These are phyloP conservation scores for Nadsonia fulvescens DNA, from an alignment of 805 yeast genomes.

Conservation along the genomic window DNA sequence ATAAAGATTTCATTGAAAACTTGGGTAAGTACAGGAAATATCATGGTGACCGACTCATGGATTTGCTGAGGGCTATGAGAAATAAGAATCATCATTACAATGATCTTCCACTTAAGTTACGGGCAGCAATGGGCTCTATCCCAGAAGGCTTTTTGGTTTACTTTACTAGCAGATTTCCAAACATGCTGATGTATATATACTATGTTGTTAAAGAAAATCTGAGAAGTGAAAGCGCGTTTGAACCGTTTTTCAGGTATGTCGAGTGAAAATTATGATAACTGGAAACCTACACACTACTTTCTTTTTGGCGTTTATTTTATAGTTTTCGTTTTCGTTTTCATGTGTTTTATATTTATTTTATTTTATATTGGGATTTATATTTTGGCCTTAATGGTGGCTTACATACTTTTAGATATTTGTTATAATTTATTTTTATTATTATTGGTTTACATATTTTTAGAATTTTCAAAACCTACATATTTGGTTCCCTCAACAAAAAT, in stretches of 20 bases:
- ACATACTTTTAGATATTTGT: too few relatives aligned
- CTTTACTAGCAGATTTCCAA: slow-evolving; percentile 62
- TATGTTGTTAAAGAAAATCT: slow-evolving; percentile 38
- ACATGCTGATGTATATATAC: slow-evolving; percentile 58
- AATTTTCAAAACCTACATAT: too few relatives aligned
- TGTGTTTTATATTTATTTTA: too few relatives aligned
- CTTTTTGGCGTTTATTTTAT: too few relatives aligned
- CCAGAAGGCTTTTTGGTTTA: slow-evolving; percentile 75
- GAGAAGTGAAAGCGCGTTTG: slow-evolving; percentile 44
- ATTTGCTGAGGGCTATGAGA: slow-evolving; percentile 71
- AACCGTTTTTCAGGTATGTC: slow-evolving; percentile 26
- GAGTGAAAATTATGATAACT: too few relatives aligned
- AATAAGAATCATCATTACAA: slow-evolving; percentile 90
- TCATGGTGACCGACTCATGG: slow-evolving; percentile 61
- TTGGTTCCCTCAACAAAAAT: too few relatives aligned
- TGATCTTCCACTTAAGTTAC: slow-evolving; percentile 60
- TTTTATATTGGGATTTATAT: too few relatives aligned
- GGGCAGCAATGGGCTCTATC: slow-evolving; percentile 49
- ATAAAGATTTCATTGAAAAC: slow-evolving; percentile 56
- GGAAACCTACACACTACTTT: too few relatives aligned
- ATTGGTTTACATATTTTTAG: too few relatives aligned
- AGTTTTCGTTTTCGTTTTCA: too few relatives aligned
- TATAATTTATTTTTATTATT: too few relatives aligned
- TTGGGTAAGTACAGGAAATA: slow-evolving; percentile 85
- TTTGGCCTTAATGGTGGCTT: too few relatives aligned